Conservation (phyloP, 768 basidiomycete genomes). For the Psilocybe cyanescens region DNA sequence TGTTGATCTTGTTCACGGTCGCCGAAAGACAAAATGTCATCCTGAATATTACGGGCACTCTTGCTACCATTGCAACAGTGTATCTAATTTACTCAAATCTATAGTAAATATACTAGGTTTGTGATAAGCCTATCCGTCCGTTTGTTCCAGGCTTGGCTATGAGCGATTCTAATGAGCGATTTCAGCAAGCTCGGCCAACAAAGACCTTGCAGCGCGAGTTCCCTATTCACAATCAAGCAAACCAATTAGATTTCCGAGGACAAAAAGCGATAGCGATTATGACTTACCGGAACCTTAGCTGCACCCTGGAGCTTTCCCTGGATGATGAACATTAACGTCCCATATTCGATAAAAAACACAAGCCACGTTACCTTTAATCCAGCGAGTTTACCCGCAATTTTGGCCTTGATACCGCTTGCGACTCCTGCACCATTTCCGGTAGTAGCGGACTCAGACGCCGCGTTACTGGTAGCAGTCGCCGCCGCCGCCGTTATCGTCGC, state of each 20-base stretch:
- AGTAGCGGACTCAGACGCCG: not conserved
- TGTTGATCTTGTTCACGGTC: no score
- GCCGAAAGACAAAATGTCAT: no score
- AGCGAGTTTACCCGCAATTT: not conserved
- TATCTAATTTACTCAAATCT: no score
- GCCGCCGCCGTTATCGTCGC: not conserved
- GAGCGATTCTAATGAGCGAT: not conserved
- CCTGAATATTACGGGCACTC: no score
- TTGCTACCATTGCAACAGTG: no score
- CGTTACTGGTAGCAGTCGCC: not conserved
- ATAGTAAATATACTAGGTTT: no score
- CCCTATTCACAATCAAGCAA: not conserved
- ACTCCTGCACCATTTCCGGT: not conserved
- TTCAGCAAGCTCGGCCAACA: slow-evolving; percentile 2
- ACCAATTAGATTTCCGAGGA: not conserved
- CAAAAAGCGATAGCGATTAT: no score
- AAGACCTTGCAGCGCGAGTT: slow-evolving; percentile 4
- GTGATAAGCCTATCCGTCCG: not conserved
- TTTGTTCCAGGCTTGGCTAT: not conserved
- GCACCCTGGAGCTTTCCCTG: not conserved
- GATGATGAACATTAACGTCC: not conserved
- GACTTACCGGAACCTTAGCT: not conserved
- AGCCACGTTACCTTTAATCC: not conserved
- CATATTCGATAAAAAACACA: not conserved
- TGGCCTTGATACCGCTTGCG: not conserved